Evolutionary conservation across 73 alveolate species (phyloP), one percentile per base, ranked within the genome.

Genomic region (Paraurostyla sp.): DNA sequence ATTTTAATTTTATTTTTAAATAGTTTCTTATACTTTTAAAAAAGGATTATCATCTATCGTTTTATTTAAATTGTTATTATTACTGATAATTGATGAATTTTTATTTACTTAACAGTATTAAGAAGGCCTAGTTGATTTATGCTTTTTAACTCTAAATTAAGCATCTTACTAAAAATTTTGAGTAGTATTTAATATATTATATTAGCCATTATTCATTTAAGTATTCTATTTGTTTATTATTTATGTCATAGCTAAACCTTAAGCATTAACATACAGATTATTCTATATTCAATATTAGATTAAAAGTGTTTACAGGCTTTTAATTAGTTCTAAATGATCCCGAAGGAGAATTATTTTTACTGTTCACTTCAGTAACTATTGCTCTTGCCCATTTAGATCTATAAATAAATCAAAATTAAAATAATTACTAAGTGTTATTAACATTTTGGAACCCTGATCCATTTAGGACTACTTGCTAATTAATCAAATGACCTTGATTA

Each of bases 81-180:
- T 65, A 58, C 40, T 65, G 35, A 65, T 65, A 13, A 65, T 60
- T 30, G 78, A 60, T 69, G 20, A 25, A 69, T 59, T 69, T 38
- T 69, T 69, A 32, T 69, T 69, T 2, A 71, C 86, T 15, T 4
- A 15, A 15, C 57, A 13, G 49, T 16, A 33, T 16, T 40, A n/a
- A 16, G 7, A 32, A 15, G 65, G 65, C 46, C 42, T 73, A 3
- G 9, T 48, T 6, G 43, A 23, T 43, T 49, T 73, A 27, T 73
- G 86, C 50, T 73, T 73, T 25, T 73, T 73, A 4, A 73, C 86
- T 73, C 86, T 73, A 38, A 73, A 48, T n/a, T 51, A 13, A 48
- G 71, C 84, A 69, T 69, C 84, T 38, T 69, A 36, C 33, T 69
- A 4, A 27, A 69, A 69, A 38, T 41, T 69, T 41, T 41, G n/a